These are phyloP conservation scores for Colletotrichum tropicale DNA, from an alignment of 2,329 filamentous ascomycete genomes.

Conservation along the genomic window DNA sequence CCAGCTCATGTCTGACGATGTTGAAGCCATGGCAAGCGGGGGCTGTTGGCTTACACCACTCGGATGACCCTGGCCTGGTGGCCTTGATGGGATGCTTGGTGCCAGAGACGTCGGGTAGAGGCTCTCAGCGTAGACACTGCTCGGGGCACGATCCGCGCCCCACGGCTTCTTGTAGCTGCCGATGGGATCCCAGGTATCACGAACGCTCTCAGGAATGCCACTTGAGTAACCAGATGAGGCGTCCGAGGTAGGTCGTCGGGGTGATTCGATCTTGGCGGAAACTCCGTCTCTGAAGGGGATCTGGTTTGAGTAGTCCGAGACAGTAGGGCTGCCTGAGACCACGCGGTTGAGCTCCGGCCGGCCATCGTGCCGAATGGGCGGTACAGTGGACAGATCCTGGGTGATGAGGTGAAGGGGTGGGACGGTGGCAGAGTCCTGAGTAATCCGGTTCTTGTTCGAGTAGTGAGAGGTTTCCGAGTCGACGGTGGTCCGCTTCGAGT, in stretches of 20 bases:
- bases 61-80: conserved; percentile 26
- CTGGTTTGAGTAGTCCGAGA: conserved; percentile 62
- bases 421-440: conserved; percentile 71
- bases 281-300: conserved; percentile 61
- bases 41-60: conserved; percentile 52
- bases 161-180: conserved; percentile 46
- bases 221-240: conserved; percentile 65
- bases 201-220: conserved; percentile 68
- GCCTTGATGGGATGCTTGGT: conserved; percentile 35
- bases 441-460: conserved; percentile 55
- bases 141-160: conserved; percentile 54
- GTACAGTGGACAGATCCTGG: conserved; percentile 70
- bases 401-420: conserved; percentile 68
- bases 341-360: conserved; percentile 69
- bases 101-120: conserved; percentile 47
- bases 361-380: conserved; percentile 69
- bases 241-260: conserved; percentile 50
- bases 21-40: conserved; percentile 53
- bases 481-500: conserved; percentile 53
- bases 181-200: conserved; percentile 59
- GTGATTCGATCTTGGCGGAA: conserved; percentile 61
- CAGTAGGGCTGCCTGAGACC: conserved; percentile 71
- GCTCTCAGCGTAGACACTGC: conserved; percentile 55
- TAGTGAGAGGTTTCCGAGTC: conserved; percentile 64
- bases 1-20: conserved; percentile 78